Evolutionary conservation across 208 protist genomes (phyloP).

Genomic region (Porcisia hertigi): DNA sequence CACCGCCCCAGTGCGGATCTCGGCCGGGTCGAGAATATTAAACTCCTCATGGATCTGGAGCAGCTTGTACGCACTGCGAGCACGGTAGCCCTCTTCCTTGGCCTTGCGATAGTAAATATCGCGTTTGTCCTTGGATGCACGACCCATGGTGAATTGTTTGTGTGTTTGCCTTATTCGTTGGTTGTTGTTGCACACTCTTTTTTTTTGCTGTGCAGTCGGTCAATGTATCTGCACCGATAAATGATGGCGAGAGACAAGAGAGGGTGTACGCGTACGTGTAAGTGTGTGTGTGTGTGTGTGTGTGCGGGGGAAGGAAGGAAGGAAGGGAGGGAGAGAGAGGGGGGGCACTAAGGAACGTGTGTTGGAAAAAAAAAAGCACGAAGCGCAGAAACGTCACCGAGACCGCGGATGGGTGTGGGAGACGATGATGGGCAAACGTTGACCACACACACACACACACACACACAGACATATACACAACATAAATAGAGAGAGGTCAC

Average conservation of each 20-base stretch:
- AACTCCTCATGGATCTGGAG: conserved; percentile 99
- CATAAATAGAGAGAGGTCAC: too few relatives aligned
- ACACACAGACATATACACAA: too few relatives aligned
- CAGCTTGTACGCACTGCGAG: conserved; percentile 99
- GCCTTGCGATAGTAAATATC: conserved; percentile 99
- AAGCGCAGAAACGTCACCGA: too few relatives aligned
- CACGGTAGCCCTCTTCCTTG: conserved; percentile 99
- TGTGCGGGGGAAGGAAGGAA: not conserved
- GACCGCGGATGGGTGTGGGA: too few relatives aligned
- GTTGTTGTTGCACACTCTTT: too few relatives aligned
- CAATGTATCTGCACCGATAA: too few relatives aligned
- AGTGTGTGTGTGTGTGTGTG: not conserved
- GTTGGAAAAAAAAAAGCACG: too few relatives aligned
- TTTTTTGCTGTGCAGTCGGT: too few relatives aligned
- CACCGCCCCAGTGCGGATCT: conserved; percentile 94
- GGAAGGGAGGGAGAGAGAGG: not conserved
- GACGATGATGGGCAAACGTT: too few relatives aligned
- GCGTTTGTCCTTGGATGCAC: conserved; percentile 96
- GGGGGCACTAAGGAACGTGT: too few relatives aligned
- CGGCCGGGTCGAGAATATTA: conserved; percentile 85
- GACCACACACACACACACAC: too few relatives aligned
- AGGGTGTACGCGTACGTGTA: not conserved
- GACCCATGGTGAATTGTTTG: conserved; percentile 88
- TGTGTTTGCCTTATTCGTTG: not conserved
- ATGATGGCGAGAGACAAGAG: not conserved